Evolutionary conservation across 768 basidiomycete genomes (phyloP), one percentile per base, ranked within the genome.

Genomic region (Xerocomellus chrysenteron): DNA sequence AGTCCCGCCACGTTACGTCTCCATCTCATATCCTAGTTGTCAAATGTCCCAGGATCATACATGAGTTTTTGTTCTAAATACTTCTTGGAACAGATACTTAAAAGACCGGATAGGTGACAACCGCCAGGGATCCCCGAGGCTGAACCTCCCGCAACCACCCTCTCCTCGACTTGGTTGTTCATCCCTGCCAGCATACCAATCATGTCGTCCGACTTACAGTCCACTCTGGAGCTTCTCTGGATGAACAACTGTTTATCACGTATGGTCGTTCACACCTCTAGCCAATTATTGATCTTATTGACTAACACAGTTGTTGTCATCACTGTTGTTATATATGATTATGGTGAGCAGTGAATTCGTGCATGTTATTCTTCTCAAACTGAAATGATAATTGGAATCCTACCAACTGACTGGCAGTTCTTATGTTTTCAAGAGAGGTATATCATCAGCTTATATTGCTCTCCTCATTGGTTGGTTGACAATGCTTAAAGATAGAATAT

Each of bases 401-500:
- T 11, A 13, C 26, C 13, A 39, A 19, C 33, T 30, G 1, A 9
- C 30, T 30, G 30, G 14, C 12, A 60, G 57, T 54, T 26, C 57
- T 59, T 21, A 60, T 44, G 21, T 54, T 60, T 37, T 7, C 57
- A 10, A 21, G n/a, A 8, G 57, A 58, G 44, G 57, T 57, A 47
- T 19, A n/a, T 36, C 17, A 4, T 14, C 6, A 9, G 2, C 30
- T 9, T 13, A 13, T 30, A n/a, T 30, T 9, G 9, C 13, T 17
- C 10, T 4, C 9, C 0, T 0, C 3, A 16, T 21, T 2, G 21
- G 21, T 21, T 21, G 21, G 16, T n/a, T 54, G 36, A 53, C 9
- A 11, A 16, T 12, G 4, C n/a, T 6, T 14, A 30, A 44, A 64
- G 63, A 13, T 64, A 50, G 51, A 61, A 1, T 65, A 61, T 45